Evolutionary conservation across 192 early-diverging fungal genomes (phyloP).

Genomic region (Gigaspora rosea): DNA sequence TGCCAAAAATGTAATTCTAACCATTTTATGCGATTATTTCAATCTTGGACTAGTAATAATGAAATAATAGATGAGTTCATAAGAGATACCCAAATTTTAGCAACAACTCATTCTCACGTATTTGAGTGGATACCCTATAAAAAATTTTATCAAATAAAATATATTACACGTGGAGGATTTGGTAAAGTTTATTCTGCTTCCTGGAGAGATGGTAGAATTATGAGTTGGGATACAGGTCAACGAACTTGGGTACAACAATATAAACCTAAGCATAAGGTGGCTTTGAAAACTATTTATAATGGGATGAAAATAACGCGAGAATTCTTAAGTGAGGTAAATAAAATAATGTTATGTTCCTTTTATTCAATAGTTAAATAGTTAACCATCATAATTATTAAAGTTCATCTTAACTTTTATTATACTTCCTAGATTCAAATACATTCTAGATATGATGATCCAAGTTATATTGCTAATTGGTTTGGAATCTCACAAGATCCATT

Average conservation of each 20-base stretch:
- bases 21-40: not conserved
- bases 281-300: constrained; percentile 15
- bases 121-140: constrained; percentile 27
- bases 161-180: constrained; percentile 2
- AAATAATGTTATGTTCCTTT: not conserved
- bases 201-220: constrained; percentile 6
- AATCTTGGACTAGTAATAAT: constrained; percentile 8
- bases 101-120: not conserved
- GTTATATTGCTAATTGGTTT: not conserved
- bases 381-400: not conserved
- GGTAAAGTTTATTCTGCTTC: constrained; percentile 15
- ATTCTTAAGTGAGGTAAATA: not conserved
- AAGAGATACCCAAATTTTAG: not conserved
- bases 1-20: constrained; percentile 11
- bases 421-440: not conserved
- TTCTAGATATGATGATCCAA: not conserved
- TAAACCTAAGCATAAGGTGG: not conserved
- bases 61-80: not conserved
- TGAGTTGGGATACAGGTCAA: not conserved
- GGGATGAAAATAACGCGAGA: not conserved
- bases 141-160: constrained; percentile 4
- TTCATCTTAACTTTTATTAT: not conserved
- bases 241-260: not conserved
- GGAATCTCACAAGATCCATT: constrained; percentile 7
- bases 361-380: not conserved